phyloP scores from a whole-genome alignment of 805 yeast genomes.

The Kuraishia ogatae region DNA sequence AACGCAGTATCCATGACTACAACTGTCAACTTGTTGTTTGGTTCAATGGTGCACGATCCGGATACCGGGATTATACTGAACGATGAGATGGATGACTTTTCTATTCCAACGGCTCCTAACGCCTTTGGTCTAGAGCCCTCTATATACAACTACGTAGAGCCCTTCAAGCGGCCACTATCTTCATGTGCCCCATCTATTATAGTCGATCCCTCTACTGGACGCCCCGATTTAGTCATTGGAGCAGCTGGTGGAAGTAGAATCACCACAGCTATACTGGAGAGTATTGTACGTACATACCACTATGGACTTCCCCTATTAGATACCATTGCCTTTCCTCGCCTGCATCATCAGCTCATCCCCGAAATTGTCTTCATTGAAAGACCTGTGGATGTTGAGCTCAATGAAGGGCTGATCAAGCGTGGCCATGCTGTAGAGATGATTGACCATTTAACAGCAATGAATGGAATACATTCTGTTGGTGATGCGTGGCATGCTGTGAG shows the following conservation, averaged over 20 bases:
- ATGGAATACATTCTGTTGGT: conserved; percentile 35
- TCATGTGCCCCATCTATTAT: conserved; percentile 75
- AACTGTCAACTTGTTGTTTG: conserved; percentile 78
- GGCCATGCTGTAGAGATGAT: conserved; percentile 42
- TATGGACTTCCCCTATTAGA: conserved; percentile 52
- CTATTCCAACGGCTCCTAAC: conserved; percentile 59
- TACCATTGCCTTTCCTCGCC: conserved; percentile 68
- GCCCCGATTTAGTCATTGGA: conserved; percentile 66
- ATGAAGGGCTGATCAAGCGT: conserved; percentile 24
- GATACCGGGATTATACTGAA: conserved; percentile 77
- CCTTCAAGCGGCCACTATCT: conserved; percentile 76
- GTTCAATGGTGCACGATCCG: conserved; percentile 75
- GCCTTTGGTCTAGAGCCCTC: conserved; percentile 81
- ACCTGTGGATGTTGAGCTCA: conserved; percentile 31
- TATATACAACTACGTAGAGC: conserved; percentile 64
- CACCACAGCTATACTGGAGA: conserved; percentile 74
- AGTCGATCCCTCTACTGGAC: conserved; percentile 27
- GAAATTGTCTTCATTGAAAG: conserved; percentile 55
- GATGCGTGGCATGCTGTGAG: conserved; percentile 63
- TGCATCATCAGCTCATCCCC: conserved; percentile 88
- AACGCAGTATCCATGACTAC: conserved; percentile 86
- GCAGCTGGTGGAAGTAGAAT: conserved; percentile 95
- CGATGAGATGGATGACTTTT: conserved; percentile 93
- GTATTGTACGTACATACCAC: conserved; percentile 58
- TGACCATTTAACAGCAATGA: conserved; percentile 47